Percentiles rank a stretch among this genome's conserved stretches.
These are phyloP conservation scores for Phytophthora constricta DNA, from an alignment of 352 stramenopile species.

Conservation along the genomic window DNA sequence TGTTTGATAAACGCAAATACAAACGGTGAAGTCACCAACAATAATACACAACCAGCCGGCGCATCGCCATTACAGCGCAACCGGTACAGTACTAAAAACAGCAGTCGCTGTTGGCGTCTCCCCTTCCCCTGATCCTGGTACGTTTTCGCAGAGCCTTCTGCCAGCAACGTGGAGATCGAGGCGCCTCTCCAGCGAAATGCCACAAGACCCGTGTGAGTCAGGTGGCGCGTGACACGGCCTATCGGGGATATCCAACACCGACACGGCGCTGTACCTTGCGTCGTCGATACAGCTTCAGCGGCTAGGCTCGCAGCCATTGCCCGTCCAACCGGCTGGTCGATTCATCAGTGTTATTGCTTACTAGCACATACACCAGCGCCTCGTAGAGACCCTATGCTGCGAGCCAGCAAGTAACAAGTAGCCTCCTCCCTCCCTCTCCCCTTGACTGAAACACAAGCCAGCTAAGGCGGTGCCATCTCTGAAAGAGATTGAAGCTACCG, in stretches of 20 bases:
- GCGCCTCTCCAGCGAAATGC: neutral
- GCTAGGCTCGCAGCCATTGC: neutral
- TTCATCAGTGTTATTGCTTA: constrained; percentile 27
- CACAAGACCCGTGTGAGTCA: constrained; percentile 1
- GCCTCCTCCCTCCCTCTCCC: constrained; percentile 13
- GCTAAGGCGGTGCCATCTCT: constrained; percentile 13
- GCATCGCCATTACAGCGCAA: constrained; percentile 10
- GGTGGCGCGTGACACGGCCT: constrained; percentile 18
- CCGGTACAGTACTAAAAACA: neutral
- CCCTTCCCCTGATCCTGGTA: constrained; percentile 25
- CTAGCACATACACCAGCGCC: constrained; percentile 2
- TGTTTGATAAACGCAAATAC: constrained; percentile 38
- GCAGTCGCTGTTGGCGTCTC: constrained; percentile 9
- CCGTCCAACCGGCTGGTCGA: constrained; percentile 10
- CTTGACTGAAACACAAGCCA: constrained; percentile 26
- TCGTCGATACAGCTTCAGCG: neutral
- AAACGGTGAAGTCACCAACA: constrained; percentile 5
- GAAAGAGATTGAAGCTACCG: constrained; percentile 7
- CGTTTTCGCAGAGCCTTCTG: constrained; percentile 22
- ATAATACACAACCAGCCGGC: constrained; percentile 14
- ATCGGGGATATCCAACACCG: constrained; percentile 20
- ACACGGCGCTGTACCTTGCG: neutral
- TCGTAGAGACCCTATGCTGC: neutral
- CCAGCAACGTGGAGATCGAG: constrained; percentile 6
- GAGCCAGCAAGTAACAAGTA: no score